Base-by-base conservation (phyloP, 257 asterid genomes). In the Fraxinus excelsior region DNA sequence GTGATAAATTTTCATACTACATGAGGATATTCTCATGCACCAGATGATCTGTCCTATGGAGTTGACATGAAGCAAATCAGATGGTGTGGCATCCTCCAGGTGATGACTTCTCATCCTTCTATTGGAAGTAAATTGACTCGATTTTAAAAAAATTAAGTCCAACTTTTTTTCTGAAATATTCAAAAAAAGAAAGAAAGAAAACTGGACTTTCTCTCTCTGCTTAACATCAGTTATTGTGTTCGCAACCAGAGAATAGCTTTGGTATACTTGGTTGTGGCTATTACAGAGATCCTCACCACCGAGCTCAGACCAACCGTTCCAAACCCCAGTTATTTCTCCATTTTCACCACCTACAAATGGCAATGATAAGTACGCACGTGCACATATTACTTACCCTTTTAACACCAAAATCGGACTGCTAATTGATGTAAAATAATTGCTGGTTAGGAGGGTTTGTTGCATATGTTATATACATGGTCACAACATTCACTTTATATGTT, bases 21-120 rank as follows among this genome's bases (percentile, higher is more conserved):
- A 91, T 97, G 98, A 69, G 98, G 98, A 12, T 94, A 94, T 75
- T 92, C 98, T 71, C 97, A 94, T 80, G 98, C 96, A 70, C 96
- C 97, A 16, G 28, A 79, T 87, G 86, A 86, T 1, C 79, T 92
- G 28, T 25, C 73, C 28, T 94, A 89, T 74, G 97, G 97, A 13
- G 96, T 94, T 56, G 91, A 91, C 80, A 89, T 92, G 94, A 94
- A 94, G 79, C 25, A 51, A 3, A 87, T 94, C 78, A 75, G 98
- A 81, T 94, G 96, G 97, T 92, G 82, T 64, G 98, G 97, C 72
- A 94, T 94, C 77, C 90, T 94, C 74, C 98, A 93, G 91, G 98
- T 91, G 69, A 80, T 64, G 21, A 6, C 73, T 76, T 53, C 5
- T 28, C 66, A 21, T 40, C 51, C 32, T 26, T 72, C 16, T 31